Percentiles rank a stretch among this genome's conserved stretches.
phyloP scores from a whole-genome alignment of 2,329 filamentous ascomycete species.

The Talaromyces sp. region DNA sequence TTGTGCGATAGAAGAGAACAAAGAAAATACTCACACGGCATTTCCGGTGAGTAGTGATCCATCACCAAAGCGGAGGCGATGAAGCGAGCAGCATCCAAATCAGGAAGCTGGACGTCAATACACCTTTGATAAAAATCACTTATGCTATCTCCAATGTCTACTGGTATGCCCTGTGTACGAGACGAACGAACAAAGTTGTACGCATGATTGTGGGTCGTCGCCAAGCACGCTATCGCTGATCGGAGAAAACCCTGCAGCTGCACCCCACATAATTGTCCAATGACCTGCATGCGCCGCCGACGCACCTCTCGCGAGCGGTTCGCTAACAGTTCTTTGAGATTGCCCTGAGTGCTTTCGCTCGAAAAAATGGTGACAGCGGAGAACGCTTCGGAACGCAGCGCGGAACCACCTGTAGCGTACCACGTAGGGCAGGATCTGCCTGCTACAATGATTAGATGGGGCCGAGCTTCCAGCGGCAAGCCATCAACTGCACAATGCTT shows the following conservation, averaged over 20 bases:
- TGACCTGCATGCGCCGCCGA: neutral
- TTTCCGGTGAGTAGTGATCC: slow-evolving; percentile 24
- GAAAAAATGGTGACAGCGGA: neutral
- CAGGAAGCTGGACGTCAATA: neutral
- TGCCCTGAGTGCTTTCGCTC: neutral
- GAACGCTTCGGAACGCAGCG: neutral
- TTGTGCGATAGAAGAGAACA: neutral
- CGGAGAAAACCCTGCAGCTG: neutral
- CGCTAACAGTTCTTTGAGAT: neutral
- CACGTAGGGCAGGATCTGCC: neutral
- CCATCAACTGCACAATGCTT: neutral
- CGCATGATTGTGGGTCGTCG: neutral
- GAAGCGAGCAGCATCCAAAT: neutral
- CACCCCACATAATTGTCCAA: neutral
- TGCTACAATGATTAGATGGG: neutral
- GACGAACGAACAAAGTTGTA: neutral
- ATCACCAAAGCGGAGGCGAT: slow-evolving; percentile 22
- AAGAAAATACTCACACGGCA: slow-evolving; percentile 7
- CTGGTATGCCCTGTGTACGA: neutral
- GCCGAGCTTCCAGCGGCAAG: neutral
- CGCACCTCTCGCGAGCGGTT: neutral
- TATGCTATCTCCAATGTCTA: neutral
- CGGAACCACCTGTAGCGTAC: neutral
- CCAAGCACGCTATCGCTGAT: neutral
- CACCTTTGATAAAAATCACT: neutral